Base-by-base conservation (phyloP, 805 yeast species). In the Zygosaccharomyces lentus region DNA sequence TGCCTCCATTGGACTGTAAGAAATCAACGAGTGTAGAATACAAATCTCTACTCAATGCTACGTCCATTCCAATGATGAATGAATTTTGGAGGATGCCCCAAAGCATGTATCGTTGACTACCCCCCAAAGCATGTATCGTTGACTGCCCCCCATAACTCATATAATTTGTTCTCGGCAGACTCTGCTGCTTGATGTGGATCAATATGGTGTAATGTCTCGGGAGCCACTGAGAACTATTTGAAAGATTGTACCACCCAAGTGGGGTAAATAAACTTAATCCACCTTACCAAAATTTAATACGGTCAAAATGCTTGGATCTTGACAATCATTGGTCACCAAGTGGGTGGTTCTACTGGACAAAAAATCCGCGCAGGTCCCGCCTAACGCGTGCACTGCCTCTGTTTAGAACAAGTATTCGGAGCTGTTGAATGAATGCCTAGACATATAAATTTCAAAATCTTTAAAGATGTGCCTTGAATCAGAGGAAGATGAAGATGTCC, bases 231-330 rank as follows among this genome's bases (percentile, higher is more conserved):
- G 23, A 80, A 71, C 31, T 72, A 59, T 44, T 75, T 77, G 50
- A 86, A 69, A 58, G 90, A 83, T 48, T 78, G 84, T 42, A 82
- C 81, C 10, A 90, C 65, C 96, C 96, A 91, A 16, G 80, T 77
- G 0, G 96, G 95, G 2, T 75, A 69, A 2, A 90, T 93, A 12
- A 82, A 73, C 40, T 75, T 72, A 29, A 84, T 81, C 62, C 4
- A 61, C 61, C 17, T 45, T 39, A 1, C 67, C 67, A 19, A 65
- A 64, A 25, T 67, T 57, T 38, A 74, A 66, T 2, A 72, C 68
- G 0, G 86, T 87, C 21, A 77, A 70, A 31, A 79, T 71, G 39
- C 82, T 76, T 48, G 80, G 80, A 43, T 80, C 85, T 45, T 79
- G 77, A 2, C 76, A 59, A 51, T 77, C 78, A 4, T 64, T 58